Conservation (phyloP, 106 monocot genomes). For the Dioscorea alata region DNA sequence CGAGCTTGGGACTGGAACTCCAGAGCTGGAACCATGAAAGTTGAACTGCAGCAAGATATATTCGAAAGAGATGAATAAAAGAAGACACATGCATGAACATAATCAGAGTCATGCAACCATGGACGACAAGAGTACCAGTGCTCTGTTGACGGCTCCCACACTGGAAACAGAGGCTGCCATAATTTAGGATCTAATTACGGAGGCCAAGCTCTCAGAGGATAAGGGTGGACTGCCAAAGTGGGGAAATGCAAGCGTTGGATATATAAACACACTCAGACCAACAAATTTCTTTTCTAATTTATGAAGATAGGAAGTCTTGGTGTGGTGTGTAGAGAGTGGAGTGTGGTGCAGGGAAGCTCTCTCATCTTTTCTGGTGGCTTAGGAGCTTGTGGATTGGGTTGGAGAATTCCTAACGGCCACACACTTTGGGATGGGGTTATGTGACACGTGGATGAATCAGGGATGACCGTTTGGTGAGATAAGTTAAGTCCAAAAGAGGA, state of each 20-base stretch:
- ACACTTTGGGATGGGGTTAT: conserved; percentile 24
- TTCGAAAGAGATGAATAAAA: not conserved
- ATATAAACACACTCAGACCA: not conserved
- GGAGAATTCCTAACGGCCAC: conserved; percentile 13
- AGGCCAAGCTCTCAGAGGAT: not conserved
- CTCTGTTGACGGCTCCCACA: conserved; percentile 45
- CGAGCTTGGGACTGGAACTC: conserved; percentile 34
- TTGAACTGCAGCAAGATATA: conserved; percentile 32
- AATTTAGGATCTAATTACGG: not conserved
- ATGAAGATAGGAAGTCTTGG: no score
- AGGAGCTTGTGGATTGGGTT: conserved; percentile 15
- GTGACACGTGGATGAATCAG: conserved; percentile 14
- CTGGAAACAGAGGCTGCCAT: conserved; percentile 52
- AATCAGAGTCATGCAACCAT: not conserved
- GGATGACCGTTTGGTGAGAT: not conserved
- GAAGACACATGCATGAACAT: not conserved
- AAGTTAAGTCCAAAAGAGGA: not conserved
- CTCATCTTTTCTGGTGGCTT: not conserved
- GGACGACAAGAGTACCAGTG: conserved; percentile 29
- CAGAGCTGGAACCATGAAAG: conserved; percentile 26
- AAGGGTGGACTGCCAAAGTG: not conserved
- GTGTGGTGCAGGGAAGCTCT: not conserved
- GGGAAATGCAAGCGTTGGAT: not conserved
- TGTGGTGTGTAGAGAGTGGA: no score
- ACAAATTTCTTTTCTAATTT: no score